Conservation (phyloP, 2,329 filamentous ascomycete genomes). For the Xylariaceae sp. region DNA sequence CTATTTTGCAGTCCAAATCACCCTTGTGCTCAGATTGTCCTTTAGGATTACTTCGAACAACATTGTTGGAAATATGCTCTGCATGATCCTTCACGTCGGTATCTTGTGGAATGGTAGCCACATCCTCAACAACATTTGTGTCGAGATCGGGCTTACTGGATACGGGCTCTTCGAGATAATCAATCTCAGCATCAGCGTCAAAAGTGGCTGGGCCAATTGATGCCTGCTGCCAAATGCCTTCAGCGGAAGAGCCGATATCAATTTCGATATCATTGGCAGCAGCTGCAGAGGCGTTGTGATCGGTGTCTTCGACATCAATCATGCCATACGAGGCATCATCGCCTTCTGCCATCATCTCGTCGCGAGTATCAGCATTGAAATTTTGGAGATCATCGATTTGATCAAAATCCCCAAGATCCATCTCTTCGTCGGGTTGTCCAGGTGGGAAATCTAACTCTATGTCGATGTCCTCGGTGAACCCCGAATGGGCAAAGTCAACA, state of each 20-base stretch:
- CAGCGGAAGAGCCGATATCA: constrained; percentile 27
- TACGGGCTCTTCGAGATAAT: constrained; percentile 20
- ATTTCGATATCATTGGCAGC: constrained; percentile 30
- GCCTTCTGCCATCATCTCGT: constrained; percentile 33
- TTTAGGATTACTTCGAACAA: constrained; percentile 1
- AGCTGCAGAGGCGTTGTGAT: constrained; percentile 21
- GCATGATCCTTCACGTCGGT: constrained; percentile 6
- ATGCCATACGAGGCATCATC: constrained; percentile 33
- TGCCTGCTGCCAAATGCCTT: constrained; percentile 25
- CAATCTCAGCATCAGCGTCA: constrained; percentile 21
- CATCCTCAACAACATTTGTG: constrained; percentile 8
- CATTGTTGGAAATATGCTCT: constrained; percentile 6
- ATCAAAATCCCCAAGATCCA: constrained; percentile 32
- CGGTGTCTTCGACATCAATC: constrained; percentile 30
- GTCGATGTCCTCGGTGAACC: constrained; percentile 31
- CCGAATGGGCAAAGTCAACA: constrained; percentile 28
- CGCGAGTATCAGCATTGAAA: constrained; percentile 30
- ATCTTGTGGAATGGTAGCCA: constrained; percentile 2
- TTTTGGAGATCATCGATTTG: constrained; percentile 25
- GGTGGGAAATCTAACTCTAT: constrained; percentile 33
- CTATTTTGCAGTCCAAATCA: no score
- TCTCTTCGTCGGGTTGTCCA: constrained; percentile 29
- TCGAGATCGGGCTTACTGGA: constrained; percentile 14
- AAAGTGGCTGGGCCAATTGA: constrained; percentile 11
- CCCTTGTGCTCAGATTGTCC: no score